A percentile compares a stretch with the other conserved stretches of the same genome.
phyloP scores from a whole-genome alignment of 768 basidiomycete species.

The Phaeotremella skinneri region DNA sequence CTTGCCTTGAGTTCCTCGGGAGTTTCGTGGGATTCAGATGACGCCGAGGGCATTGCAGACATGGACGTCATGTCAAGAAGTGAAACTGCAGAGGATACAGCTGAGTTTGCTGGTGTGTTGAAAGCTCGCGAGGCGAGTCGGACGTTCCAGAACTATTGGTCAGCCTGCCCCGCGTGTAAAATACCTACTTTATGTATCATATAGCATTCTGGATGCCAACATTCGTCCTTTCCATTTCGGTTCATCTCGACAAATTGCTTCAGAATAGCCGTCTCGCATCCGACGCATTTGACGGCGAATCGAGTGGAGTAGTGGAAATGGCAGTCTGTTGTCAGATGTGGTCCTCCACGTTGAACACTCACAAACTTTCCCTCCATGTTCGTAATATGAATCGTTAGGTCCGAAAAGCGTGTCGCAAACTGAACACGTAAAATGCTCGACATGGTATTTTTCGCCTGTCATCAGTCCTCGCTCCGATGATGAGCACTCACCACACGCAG shows the following conservation, averaged over 20 bases:
- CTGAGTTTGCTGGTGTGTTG: constrained; percentile 45
- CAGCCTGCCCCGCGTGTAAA: not conserved
- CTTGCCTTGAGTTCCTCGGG: constrained; percentile 77
- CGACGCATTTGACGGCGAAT: constrained; percentile 97
- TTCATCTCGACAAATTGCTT: constrained; percentile 99
- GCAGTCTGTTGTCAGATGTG: constrained; percentile 58
- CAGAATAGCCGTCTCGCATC: constrained; percentile 92
- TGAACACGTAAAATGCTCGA: constrained; percentile 98
- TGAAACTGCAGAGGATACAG: constrained; percentile 46
- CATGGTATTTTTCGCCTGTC: constrained; percentile 95
- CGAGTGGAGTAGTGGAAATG: constrained; percentile 99
- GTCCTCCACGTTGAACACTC: constrained; percentile 22
- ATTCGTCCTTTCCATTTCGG: constrained; percentile 94
- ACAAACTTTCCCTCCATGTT: constrained; percentile 93
- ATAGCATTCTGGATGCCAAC: constrained; percentile 99
- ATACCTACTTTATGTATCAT: constrained; percentile 94
- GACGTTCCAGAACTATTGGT: constrained; percentile 91
- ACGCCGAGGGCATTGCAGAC: constrained; percentile 51
- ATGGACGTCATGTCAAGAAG: constrained; percentile 40
- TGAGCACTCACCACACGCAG: constrained; percentile 84
- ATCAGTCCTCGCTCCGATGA: not conserved
- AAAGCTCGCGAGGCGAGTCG: constrained; percentile 58
- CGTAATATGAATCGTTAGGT: constrained; percentile 98
- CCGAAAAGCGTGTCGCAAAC: constrained; percentile 94
- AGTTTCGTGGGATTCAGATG: constrained; percentile 77